Conservation (phyloP, 768 basidiomycete species). For the Rhizopogon rudus region DNA sequence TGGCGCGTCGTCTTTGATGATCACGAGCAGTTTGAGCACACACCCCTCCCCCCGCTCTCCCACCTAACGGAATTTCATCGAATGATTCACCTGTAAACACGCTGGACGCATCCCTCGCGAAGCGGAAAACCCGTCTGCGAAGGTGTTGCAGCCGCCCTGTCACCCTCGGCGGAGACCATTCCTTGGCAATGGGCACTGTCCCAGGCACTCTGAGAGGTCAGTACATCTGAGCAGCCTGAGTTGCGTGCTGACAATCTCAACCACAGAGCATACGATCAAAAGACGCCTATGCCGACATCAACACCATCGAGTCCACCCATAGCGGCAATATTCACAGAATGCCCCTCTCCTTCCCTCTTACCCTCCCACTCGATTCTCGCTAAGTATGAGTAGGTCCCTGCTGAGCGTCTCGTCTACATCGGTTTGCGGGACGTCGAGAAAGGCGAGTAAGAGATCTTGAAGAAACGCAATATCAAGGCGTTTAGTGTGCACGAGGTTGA, state of each 20-base stretch:
- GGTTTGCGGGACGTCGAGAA: conserved; percentile 91
- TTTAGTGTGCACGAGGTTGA: conserved; percentile 93
- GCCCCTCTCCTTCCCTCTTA: conserved; percentile 90
- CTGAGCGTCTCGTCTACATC: conserved; percentile 89
- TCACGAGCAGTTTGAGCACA: conserved; percentile 83
- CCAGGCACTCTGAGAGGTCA: conserved; percentile 75
- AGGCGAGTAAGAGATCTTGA: conserved; percentile 84
- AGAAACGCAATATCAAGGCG: conserved; percentile 73
- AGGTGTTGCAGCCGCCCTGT: conserved; percentile 77
- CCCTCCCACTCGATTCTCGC: not conserved
- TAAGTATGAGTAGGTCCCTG: conserved; percentile 54
- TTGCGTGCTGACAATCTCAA: conserved; percentile 2
- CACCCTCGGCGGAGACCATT: conserved; percentile 95
- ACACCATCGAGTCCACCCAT: conserved; percentile 77
- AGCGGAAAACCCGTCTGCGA: conserved; percentile 91
- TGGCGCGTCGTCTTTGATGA: conserved; percentile 92
- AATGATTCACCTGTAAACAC: not conserved
- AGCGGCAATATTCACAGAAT: conserved; percentile 97
- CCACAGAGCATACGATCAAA: conserved; percentile 42
- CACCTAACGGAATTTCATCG: not conserved
- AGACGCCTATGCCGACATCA: conserved; percentile 97
- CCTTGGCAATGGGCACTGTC: conserved; percentile 91
- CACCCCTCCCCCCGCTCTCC: conserved; percentile 25
- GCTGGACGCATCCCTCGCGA: conserved; percentile 67
- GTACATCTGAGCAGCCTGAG: conserved; percentile 8